These are phyloP conservation scores for Sporisorium graminicola DNA, from an alignment of 1,284 basidiomycete species.

Conservation along the genomic window DNA sequence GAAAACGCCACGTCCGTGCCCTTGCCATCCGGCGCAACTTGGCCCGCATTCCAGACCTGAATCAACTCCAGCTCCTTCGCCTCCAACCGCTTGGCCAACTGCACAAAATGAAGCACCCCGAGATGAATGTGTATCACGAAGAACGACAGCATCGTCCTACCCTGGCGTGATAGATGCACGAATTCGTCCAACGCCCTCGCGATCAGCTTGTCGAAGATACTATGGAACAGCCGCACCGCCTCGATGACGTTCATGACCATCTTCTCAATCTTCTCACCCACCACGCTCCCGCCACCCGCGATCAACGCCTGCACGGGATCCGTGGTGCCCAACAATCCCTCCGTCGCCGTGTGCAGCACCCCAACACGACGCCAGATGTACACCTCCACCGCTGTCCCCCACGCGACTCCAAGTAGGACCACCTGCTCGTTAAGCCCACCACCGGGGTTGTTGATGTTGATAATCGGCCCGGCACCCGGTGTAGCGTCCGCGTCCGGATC, in stretches of 20 bases:
- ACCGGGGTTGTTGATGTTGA: constrained; percentile 48
- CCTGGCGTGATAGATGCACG: constrained; percentile 42
- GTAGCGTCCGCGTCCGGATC: constrained; percentile 20
- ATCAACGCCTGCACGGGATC: constrained; percentile 35
- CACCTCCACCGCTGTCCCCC: constrained; percentile 53
- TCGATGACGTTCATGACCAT: constrained; percentile 53
- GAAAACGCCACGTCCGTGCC: constrained; percentile 9
- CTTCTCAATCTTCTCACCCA: constrained; percentile 42
- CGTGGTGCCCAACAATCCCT: constrained; percentile 14
- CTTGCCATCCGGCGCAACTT: not conserved
- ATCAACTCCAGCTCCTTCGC: constrained; percentile 48
- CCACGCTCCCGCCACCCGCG: constrained; percentile 26
- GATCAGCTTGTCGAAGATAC: constrained; percentile 48
- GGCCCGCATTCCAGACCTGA: constrained; percentile 32
- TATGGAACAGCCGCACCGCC: constrained; percentile 44
- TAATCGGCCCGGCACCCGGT: constrained; percentile 20
- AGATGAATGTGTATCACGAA: constrained; percentile 53
- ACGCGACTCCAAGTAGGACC: constrained; percentile 46
- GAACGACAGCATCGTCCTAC: constrained; percentile 40
- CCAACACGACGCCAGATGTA: constrained; percentile 54
- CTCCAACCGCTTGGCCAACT: constrained; percentile 43
- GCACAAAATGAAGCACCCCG: constrained; percentile 45
- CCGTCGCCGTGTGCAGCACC: constrained; percentile 32
- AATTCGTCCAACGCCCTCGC: constrained; percentile 44
- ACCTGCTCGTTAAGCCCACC: constrained; percentile 53